phyloP scores from a whole-genome alignment of 768 basidiomycete species.

The Rhodosporidiobolus odoratus region DNA sequence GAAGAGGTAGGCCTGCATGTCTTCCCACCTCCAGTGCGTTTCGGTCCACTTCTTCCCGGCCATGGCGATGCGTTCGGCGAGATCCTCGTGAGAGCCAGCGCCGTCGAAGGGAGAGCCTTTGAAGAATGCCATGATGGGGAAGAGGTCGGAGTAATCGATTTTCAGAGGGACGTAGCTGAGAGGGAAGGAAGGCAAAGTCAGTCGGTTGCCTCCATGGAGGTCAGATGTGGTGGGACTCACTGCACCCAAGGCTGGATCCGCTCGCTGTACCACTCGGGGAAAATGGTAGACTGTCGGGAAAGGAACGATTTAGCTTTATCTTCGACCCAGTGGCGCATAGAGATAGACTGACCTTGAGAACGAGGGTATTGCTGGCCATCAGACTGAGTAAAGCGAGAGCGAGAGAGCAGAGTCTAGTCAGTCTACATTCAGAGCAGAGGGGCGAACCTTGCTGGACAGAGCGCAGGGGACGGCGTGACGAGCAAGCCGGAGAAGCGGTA shows the following conservation, averaged over 20 bases:
- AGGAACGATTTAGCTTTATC: no score
- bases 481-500: background rate
- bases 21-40: constrained; percentile 38
- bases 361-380: constrained; percentile 32
- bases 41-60: constrained; percentile 49
- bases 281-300: constrained; percentile 30
- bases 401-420: background rate
- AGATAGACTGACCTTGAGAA: no score
- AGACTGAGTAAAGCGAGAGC: constrained; percentile 8
- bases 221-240: constrained; percentile 14
- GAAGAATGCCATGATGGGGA: constrained; percentile 69
- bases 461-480: background rate
- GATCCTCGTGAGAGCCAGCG: constrained; percentile 57
- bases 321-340: no score
- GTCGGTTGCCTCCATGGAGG: no score
- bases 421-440: no score
- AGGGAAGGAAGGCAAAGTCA: background rate
- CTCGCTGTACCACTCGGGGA: constrained; percentile 54
- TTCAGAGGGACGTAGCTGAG: constrained; percentile 41
- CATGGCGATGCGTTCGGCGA: constrained; percentile 57
- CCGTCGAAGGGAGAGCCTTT: constrained; percentile 47
- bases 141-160: constrained; percentile 48
- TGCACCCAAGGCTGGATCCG: constrained; percentile 89
- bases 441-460: no score
- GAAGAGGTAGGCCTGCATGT: constrained; percentile 39